A percentile compares a stretch with the other conserved stretches of the same genome.
phyloP scores from a whole-genome alignment of 306 rosid species.

The Vigna trinervia region DNA sequence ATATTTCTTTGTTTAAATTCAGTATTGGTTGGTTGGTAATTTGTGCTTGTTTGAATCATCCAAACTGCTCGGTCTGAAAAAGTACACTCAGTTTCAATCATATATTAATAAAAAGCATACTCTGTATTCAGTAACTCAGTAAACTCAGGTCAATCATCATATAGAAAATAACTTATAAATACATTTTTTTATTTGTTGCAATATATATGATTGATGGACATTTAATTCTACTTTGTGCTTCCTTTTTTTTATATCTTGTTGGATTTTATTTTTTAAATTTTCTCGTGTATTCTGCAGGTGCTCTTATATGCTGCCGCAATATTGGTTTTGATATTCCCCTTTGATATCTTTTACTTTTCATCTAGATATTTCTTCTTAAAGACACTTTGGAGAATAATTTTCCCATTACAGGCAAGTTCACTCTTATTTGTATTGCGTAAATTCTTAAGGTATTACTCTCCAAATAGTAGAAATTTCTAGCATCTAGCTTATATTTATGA shows the following conservation, averaged over 20 bases:
- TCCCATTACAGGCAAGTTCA: constrained; percentile 92
- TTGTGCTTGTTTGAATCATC: constrained; percentile 32
- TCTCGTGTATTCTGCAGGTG: constrained; percentile 70
- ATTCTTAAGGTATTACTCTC: constrained; percentile 1
- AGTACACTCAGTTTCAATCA: neutral
- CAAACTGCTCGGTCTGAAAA: constrained; percentile 13
- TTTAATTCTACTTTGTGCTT: constrained; percentile 34
- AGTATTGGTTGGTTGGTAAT: constrained; percentile 10
- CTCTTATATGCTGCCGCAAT: constrained; percentile 84
- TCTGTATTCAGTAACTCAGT: constrained; percentile 7
- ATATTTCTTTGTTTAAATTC: constrained; percentile 29
- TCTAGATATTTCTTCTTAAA: constrained; percentile 87
- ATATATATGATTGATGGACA: constrained; percentile 9
- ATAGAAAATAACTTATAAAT: constrained; percentile 34
- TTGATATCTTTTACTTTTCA: constrained; percentile 91
- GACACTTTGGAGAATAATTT: constrained; percentile 91
- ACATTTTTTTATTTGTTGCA: constrained; percentile 25
- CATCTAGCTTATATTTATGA: constrained; percentile 31
- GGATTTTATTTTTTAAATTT: constrained; percentile 11
- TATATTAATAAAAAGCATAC: neutral
- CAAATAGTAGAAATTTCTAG: constrained; percentile 33
- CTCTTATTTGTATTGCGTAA: constrained; percentile 30
- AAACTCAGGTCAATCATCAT: constrained; percentile 7
- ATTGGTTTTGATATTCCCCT: constrained; percentile 87
- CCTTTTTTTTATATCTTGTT: constrained; percentile 34